These are phyloP conservation scores for Saposhnikovia divaricata DNA, from an alignment of 129 eudicot species.

Conservation along the genomic window DNA sequence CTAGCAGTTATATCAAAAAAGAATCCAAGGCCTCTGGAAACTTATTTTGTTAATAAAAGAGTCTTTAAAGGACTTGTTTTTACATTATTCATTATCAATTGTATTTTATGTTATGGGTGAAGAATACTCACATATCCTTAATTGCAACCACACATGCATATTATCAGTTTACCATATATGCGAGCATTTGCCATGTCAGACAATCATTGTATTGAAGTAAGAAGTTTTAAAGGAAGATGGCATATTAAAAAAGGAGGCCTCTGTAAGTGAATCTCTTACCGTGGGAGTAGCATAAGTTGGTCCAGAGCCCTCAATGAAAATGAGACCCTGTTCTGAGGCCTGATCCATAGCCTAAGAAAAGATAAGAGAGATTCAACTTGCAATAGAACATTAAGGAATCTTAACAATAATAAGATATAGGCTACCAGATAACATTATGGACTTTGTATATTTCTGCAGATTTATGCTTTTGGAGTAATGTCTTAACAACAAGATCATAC, in stretches of 20 bases:
- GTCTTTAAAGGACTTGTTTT: not conserved
- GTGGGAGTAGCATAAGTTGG: conserved; percentile 95
- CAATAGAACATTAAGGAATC: not conserved
- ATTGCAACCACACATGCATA: not conserved
- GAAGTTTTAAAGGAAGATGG: not conserved
- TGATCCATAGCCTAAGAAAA: conserved; percentile 71
- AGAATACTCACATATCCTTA: no score
- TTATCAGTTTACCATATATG: not conserved
- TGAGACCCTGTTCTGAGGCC: conserved; percentile 77
- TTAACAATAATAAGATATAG: not conserved
- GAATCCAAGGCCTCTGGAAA: not conserved
- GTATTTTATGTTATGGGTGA: not conserved
- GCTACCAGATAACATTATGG: not conserved
- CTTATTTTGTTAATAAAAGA: not conserved
- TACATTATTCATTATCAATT: not conserved
- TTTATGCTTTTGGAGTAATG: not conserved
- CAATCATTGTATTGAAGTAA: not conserved
- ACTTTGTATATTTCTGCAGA: not conserved
- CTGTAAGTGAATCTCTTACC: conserved; percentile 43
- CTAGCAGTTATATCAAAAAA: not conserved
- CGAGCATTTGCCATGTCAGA: not conserved
- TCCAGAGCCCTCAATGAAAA: conserved; percentile 86
- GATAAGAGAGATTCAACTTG: not conserved
- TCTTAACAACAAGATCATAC: not conserved
- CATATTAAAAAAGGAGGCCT: not conserved